Base-by-base conservation (phyloP, 148 eudicot genomes). In the Rhododendron griersonianum region DNA sequence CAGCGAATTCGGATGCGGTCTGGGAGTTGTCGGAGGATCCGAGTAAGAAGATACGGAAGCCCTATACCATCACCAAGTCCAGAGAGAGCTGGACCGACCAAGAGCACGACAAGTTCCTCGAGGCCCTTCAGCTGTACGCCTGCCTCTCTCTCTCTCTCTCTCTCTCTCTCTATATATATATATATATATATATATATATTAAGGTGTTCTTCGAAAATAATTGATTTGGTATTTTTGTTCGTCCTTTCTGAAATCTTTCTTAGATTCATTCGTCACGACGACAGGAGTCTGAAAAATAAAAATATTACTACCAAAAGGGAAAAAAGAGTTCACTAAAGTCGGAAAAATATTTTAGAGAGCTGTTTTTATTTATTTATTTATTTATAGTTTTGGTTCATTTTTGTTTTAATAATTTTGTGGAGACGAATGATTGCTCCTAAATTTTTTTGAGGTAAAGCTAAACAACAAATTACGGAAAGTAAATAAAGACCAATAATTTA, bases 71-170 rank as follows among this genome's bases (percentile, higher is more conserved):
- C 25, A 92, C 93, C 16, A 93, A 93, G 91, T 90, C 92, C 16
- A 87, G 95, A 86, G 95, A 93, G 88, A 90, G 88, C 67, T 93
- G 95, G 95, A 92, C 89, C 79, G 95, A 93, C 10, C 83, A 89
- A 65, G 95, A 93, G 85, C 94, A 93, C 69, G 95, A 93, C 35
- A 93, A 89, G 91, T 93, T 93, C 76, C 89, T 93, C 15, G 95
- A 93, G 89, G 95, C 95, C 89, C 91, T 93, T 77, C 93, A 93
- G 45, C 87, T 93, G 95, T 93, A 74, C 87, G 88, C 77, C 3
- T 73, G 59, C 61, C n/a, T 48, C 11, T 18, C 35, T 50, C 41
- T 41, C 30, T 86, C 41, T 80, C 71, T 81, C 50, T 81, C 39
- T 80, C 3, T 50, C 33, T 79, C 8, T 79, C 33, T 47, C 19